Evolutionary conservation across 1,284 basidiomycete genomes (phyloP), one percentile per base, ranked within the genome.

Genomic region (Rhodotorula sp.): DNA sequence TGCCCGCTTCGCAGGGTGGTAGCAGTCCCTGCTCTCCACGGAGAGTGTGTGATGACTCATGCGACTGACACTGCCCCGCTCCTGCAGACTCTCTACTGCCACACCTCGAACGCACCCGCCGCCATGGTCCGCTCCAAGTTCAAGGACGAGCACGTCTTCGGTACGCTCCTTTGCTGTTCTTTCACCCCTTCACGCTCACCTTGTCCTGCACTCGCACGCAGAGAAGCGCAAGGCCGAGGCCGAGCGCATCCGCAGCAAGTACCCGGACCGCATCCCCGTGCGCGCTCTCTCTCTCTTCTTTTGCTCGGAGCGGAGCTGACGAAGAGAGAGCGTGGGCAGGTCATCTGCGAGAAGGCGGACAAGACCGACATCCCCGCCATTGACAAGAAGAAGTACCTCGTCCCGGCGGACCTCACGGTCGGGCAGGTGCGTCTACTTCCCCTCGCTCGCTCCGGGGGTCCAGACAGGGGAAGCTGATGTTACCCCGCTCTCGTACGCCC

Each of bases 361-460:
- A 89, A 92, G 81, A 97, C 95, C 69, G 97, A 99, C 83, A 98
- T 99, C 81, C 94, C 95, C 0, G 96, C 94, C 32, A 98, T 99
- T 81, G 97, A 99, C 87, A 99, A 99, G 92, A 99, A 99, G 91
- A 99, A 99, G 86, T 99, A 99, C 80, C 87, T 99, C 59, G 97
- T 99, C 7, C 97, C 97, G 44, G 80, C 97, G 91, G 96, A 99
- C 84, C 85, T 99, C 66, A 99, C 97, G 37, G 97, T 99, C 12
- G 75, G 75, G 3, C 75, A 76, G 67, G 77, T 78, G 56, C 48
- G 73, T 59, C 34, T 7, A 2, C 36, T 57, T 46, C 48, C 22
- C 27, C 25, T 27, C 9, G 50, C 44, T 10, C 25, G 10, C 15
- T 22, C 21, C 3, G 25, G 32, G 8, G 21, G 9, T 5, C 1